Base-by-base conservation (phyloP, 1,139 yeast species). In the Nematodospora anomalae region DNA sequence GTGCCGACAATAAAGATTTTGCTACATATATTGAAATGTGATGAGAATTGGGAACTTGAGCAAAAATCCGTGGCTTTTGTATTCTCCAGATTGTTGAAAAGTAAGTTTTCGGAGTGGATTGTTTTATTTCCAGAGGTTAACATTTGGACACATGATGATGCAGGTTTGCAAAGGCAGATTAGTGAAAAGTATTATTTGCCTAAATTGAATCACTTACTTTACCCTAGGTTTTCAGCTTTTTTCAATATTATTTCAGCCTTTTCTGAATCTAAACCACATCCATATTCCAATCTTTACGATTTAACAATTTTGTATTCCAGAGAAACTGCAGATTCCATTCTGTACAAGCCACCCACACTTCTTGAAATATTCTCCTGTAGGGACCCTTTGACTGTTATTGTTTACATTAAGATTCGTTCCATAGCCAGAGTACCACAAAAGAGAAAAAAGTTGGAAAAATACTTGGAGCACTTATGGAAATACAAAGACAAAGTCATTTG, bases 121-220 rank as follows among this genome's bases (percentile, higher is more conserved):
- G 72, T 76, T 1, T 44, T 81, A 7, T 83, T 83, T 42, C 92
- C 94, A 0, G 94, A 84, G 55, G 90, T 83, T 2, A 84, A 83
- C 51, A 76, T 83, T 3, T 73, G 76, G 58, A 74, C 80, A 0
- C 58, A 66, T 4, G 70, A 68, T 24, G 68, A 73, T 21, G 54
- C 67, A 0, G 53, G 59, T 6, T 48, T 80, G 10, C 87, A 82
- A 44, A 61, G 66, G 29, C 66, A 69, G 30, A 69, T 80, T 41
- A 63, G 76, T 22, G 69, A 71, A 30, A 71, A 71, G 44, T 78
- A 67, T 50, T 77, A 65, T 38, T 60, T 79, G 30, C 85, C 88
- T 0, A 52, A 51, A 16, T 67, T 79, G 21, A 57, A 70, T 10
- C 64, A 81, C 44, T 58, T 81, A 3, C 57, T 84, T n/a, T 83